Base-by-base conservation (phyloP, 1,284 basidiomycete species). In the Sanguinoderma infundibulare region DNA sequence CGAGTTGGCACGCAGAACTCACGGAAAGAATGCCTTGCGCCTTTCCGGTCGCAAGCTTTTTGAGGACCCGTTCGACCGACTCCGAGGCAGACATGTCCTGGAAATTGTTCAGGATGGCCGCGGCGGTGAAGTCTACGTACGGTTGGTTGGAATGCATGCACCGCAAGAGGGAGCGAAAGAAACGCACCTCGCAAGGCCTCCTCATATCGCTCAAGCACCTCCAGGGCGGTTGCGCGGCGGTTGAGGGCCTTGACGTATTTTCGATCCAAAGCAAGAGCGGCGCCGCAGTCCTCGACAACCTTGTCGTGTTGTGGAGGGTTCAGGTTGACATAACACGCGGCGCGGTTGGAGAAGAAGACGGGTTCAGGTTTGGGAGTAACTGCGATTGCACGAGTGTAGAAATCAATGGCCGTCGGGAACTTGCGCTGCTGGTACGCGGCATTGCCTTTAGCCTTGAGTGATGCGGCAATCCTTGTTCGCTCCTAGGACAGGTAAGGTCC, bases 341-440 rank as follows among this genome's bases (percentile, higher is more conserved):
- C 97, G 61, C 98, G 91, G 79, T 99, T 99, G 75, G 93, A 95
- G 85, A 90, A 98, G 81, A 94, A 99, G 53, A 98, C 95, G 34
- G 97, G 91, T 73, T 98, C 94, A 30, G 93, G 89, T 73, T 89
- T 90, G 38, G 92, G 90, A 2, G 94, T 85, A 12, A 94, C 83
- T 60, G 89, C 86, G 67, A 98, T 98, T 28, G 98, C 97, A 73
- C 92, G 91, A 30, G 95, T 93, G 83, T 99, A 99, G 70, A 90
- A 85, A 44, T 89, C 85, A 53, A 91, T 89, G 9, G 98, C 98
- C 53, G 83, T 82, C 30, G 83, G 75, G 73, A 91, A 98, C 67
- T 91, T 86, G 70, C 90, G 91, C 61, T 83, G 82, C 67, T 89
- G 86, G 82, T 98, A 99, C 24, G 94, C 89, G 61, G 87, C 83